Evolutionary conservation across 2,329 filamentous ascomycete genomes (phyloP).

Genomic region (Ophiostoma populinum): DNA sequence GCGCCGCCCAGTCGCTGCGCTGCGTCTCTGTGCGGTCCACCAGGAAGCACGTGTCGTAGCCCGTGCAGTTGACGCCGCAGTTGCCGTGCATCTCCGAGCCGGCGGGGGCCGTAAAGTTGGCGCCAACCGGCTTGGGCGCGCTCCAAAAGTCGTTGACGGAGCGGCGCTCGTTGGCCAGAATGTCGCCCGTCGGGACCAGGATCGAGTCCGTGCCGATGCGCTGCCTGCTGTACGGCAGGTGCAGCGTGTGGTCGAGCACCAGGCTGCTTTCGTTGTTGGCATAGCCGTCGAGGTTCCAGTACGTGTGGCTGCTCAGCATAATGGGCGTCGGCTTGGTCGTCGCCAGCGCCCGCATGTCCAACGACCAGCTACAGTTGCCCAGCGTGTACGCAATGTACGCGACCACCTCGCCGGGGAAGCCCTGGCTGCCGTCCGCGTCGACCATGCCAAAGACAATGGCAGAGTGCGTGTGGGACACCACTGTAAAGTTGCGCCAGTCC

Average conservation of each 20-base stretch:
- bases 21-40: conserved; percentile 33
- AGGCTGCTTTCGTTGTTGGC: conserved; percentile 50
- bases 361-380: conserved; percentile 47
- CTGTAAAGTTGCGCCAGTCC: conserved; percentile 65
- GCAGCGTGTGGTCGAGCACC: conserved; percentile 53
- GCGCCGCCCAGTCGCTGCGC: conserved; percentile 42
- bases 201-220: conserved; percentile 53
- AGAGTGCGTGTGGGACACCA: conserved; percentile 46
- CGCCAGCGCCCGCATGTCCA: conserved; percentile 54
- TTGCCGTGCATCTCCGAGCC: conserved; percentile 44
- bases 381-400: conserved; percentile 60
- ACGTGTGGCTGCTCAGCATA: conserved; percentile 59
- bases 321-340: conserved; percentile 65
- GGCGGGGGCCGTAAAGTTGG: conserved; percentile 37
- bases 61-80: conserved; percentile 68
- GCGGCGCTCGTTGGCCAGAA: conserved; percentile 48
- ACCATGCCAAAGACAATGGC: conserved; percentile 62
- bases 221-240: conserved; percentile 55
- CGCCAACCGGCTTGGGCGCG: conserved; percentile 59
- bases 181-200: conserved; percentile 58
- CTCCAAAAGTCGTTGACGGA: conserved; percentile 74
- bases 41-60: conserved; percentile 61
- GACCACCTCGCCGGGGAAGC: conserved; percentile 63
- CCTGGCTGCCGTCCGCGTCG: conserved; percentile 55
- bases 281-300: conserved; percentile 74